Percentiles rank a stretch among this genome's conserved stretches.
phyloP scores from a whole-genome alignment of 441 rosid genomes.

The Croton setiger region DNA sequence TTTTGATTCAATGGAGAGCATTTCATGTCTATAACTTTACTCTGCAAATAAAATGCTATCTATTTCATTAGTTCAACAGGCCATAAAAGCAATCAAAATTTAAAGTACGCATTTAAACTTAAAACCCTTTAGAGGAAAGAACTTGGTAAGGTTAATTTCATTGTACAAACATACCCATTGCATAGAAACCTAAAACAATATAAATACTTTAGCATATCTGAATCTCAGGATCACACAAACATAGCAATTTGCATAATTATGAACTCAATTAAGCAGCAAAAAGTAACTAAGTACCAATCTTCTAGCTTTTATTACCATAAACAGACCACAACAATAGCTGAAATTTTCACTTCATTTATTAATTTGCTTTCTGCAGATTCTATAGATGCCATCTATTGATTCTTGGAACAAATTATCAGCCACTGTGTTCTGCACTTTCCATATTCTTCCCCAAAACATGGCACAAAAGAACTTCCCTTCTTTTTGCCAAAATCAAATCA shows the following conservation, averaged over 20 bases:
- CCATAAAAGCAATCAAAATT: neutral
- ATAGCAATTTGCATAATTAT: neutral
- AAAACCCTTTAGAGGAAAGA: neutral
- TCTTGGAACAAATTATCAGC: neutral
- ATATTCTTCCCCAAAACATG: neutral
- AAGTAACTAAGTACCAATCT: neutral
- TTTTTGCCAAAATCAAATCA: neutral
- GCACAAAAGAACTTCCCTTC: neutral
- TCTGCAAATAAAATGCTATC: neutral
- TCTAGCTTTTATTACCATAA: neutral
- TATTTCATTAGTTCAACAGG: slow-evolving; percentile 8
- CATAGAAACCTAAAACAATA: neutral
- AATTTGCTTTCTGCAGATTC: no score
- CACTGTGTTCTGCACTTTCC: neutral
- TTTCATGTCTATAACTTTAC: slow-evolving; percentile 2
- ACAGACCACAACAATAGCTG: no score
- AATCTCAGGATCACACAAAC: neutral
- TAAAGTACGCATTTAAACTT: neutral
- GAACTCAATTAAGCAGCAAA: neutral
- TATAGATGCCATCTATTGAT: neutral
- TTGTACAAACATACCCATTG: neutral
- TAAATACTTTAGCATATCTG: neutral
- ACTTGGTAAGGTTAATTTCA: neutral
- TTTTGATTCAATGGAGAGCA: no score
- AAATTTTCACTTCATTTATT: no score